phyloP scores from a whole-genome alignment of 2,329 filamentous ascomycete species.

The Trichoderma koningiopsis region DNA sequence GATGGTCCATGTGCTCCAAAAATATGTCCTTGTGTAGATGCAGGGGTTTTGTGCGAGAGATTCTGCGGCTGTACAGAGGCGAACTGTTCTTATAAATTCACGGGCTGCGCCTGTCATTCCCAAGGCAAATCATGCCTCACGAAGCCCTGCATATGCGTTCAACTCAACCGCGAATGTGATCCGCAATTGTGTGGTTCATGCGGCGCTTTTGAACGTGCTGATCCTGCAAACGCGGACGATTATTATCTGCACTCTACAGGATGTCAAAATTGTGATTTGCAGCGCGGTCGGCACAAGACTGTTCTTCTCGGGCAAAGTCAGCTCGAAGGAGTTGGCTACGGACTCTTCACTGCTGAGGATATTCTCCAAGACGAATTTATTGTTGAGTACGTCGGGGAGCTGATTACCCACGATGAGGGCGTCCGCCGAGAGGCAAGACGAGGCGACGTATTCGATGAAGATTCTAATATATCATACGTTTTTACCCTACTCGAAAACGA shows the following conservation, averaged over 20 bases:
- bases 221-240: slow-evolving; percentile 67
- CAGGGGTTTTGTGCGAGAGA: slow-evolving; percentile 69
- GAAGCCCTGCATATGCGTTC: slow-evolving; percentile 69
- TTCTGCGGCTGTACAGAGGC: slow-evolving; percentile 66
- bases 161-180: slow-evolving; percentile 78
- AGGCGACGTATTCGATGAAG: slow-evolving; percentile 61
- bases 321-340: slow-evolving; percentile 70
- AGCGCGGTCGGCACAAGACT: slow-evolving; percentile 66
- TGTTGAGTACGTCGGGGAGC: slow-evolving; percentile 79
- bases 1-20: slow-evolving; percentile 64
- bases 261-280: slow-evolving; percentile 73
- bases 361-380: slow-evolving; percentile 72
- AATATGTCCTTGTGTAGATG: slow-evolving; percentile 64
- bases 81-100: slow-evolving; percentile 64
- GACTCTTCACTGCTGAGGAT: slow-evolving; percentile 70
- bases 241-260: slow-evolving; percentile 57
- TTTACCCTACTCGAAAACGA: slow-evolving; percentile 63
- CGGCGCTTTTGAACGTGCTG: slow-evolving; percentile 67
- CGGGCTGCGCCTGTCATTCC: slow-evolving; percentile 65
- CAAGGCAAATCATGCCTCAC: slow-evolving; percentile 61
- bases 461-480: slow-evolving; percentile 65
- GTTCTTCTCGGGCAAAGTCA: slow-evolving; percentile 71
- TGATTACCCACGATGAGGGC: slow-evolving; percentile 70
- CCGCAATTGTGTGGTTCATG: slow-evolving; percentile 72
- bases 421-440: slow-evolving; percentile 66